Evolutionary conservation across 768 basidiomycete genomes (phyloP), one percentile per base, ranked within the genome.

Genomic region (Amanita exitialis): DNA sequence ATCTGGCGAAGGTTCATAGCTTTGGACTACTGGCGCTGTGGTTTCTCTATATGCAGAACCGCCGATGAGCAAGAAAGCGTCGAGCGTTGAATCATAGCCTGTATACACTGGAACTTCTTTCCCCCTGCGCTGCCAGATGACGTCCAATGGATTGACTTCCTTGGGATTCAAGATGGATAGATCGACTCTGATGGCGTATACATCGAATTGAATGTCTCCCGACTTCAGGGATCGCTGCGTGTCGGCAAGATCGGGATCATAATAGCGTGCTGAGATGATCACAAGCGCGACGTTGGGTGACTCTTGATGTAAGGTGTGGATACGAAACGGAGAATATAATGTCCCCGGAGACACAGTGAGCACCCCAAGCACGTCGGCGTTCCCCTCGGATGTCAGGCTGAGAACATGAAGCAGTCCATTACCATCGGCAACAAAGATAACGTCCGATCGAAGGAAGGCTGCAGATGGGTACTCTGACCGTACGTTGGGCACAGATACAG

Each of bases 381-480:
- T 51, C 2, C 67, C 72, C 9, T 58, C 52, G 13, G 67, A 59
- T 21, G 67, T 63, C 23, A 82, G 59, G 25, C 67, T 68, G 39
- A 91, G 66, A 12, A 80, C 67, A 54, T 88, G 86, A 27, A 90
- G 64, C 15, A 69, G 59, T n/a, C 87, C 86, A 56, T 70, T 66
- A 7, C 90, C 90, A 58, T 92, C 88, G 16, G 85, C 71, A 46
- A 84, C 72, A 34, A 87, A 68, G 35, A 77, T 67, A 8, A 72
- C 63, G 1, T 67, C 63, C 3, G 74, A 56, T 47, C 76, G 70
- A 35, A 85, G 59, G 58, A 86, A 83, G 5, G 70, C 69, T 25
- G 76, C 75, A 1, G 86, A 87, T 0, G 90, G 86, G 62, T 93
- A 92, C 66, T 92, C 89, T 38, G 65, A 70, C 57, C 82, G 80